A percentile compares a stretch with the other conserved stretches of the same genome.
Conservation (phyloP, 495 filamentous ascomycete species). For the Penicillium atrosanguineum region DNA sequence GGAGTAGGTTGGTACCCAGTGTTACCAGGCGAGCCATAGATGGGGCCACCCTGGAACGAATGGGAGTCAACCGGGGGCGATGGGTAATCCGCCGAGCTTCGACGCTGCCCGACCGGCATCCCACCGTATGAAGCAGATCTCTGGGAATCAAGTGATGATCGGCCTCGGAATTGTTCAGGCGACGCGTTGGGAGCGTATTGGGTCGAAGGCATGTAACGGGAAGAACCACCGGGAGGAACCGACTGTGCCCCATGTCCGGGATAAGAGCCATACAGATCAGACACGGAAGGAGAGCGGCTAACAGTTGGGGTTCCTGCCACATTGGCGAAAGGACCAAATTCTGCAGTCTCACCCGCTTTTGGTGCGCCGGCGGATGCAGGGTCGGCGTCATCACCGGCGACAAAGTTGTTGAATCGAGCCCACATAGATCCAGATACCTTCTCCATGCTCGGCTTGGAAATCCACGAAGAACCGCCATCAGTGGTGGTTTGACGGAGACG, state of each 20-base stretch:
- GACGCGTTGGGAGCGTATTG: slow-evolving; percentile 49
- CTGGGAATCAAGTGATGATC: slow-evolving; percentile 49
- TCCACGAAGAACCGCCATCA: slow-evolving; percentile 70
- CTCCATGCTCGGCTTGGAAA: slow-evolving; percentile 90
- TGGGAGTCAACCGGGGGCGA: slow-evolving; percentile 36
- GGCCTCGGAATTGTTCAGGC: slow-evolving; percentile 45
- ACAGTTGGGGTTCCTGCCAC: slow-evolving; percentile 78
- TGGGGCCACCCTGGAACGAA: slow-evolving; percentile 25
- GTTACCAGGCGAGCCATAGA: slow-evolving; percentile 37
- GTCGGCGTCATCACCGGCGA: slow-evolving; percentile 84
- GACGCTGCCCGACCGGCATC: slow-evolving; percentile 32
- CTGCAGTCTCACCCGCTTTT: slow-evolving; percentile 50
- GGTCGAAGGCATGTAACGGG: slow-evolving; percentile 62
- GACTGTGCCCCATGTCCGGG: slow-evolving; percentile 34
- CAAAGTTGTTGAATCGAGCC: slow-evolving; percentile 90
- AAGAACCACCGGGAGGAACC: slow-evolving; percentile 44
- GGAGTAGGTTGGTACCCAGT: slow-evolving; percentile 48
- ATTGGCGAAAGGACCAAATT: slow-evolving; percentile 76
- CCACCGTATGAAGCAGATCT: slow-evolving; percentile 35
- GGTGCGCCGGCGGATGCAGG: slow-evolving; percentile 55
- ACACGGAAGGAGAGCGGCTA: slow-evolving; percentile 73
- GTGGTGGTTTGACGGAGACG: slow-evolving; percentile 80
- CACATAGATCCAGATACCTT: slow-evolving; percentile 86
- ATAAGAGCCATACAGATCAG: slow-evolving; percentile 71
- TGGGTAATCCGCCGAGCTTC: slow-evolving; percentile 39